Conservation (phyloP, 768 basidiomycete genomes). For the Auriscalpium vulgare region DNA sequence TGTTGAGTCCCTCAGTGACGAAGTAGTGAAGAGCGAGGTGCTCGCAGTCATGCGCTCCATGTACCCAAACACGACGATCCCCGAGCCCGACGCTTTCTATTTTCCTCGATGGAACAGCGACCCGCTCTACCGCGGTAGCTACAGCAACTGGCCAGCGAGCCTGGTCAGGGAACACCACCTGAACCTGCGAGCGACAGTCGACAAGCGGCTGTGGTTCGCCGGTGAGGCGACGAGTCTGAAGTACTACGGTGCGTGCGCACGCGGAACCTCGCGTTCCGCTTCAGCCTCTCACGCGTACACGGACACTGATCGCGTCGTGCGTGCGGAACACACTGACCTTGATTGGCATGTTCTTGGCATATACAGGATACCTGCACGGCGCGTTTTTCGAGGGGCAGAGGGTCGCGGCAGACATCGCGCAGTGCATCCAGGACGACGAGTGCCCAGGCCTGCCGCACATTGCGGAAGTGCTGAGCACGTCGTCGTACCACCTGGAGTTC, state of each 20-base stretch:
- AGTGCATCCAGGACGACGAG: conserved; percentile 18
- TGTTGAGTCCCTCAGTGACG: conserved; percentile 43
- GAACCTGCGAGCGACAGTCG: conserved; percentile 49
- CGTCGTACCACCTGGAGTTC: conserved; percentile 15
- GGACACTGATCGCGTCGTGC: background rate
- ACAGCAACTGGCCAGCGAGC: conserved; percentile 63
- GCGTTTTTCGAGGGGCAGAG: conserved; percentile 27
- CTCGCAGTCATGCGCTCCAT: conserved; percentile 49
- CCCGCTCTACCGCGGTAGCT: conserved; percentile 49
- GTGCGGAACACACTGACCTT: background rate
- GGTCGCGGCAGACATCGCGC: conserved; percentile 19
- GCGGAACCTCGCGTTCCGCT: background rate
- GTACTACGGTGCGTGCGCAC: conserved; percentile 42
- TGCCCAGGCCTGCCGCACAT: conserved; percentile 15
- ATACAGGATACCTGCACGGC: conserved; percentile 25
- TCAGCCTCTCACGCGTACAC: background rate
- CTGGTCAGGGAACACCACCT: conserved; percentile 46
- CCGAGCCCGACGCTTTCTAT: conserved; percentile 48
- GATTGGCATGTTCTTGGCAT: background rate
- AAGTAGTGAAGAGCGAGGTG: conserved; percentile 43
- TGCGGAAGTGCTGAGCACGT: conserved; percentile 16
- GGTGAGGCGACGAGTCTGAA: conserved; percentile 53
- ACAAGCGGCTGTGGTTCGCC: conserved; percentile 47
- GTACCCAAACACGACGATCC: conserved; percentile 48
- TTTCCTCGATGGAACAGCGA: conserved; percentile 48